Conservation (phyloP, 331 rosid species). For the Dryas integrifolia region DNA sequence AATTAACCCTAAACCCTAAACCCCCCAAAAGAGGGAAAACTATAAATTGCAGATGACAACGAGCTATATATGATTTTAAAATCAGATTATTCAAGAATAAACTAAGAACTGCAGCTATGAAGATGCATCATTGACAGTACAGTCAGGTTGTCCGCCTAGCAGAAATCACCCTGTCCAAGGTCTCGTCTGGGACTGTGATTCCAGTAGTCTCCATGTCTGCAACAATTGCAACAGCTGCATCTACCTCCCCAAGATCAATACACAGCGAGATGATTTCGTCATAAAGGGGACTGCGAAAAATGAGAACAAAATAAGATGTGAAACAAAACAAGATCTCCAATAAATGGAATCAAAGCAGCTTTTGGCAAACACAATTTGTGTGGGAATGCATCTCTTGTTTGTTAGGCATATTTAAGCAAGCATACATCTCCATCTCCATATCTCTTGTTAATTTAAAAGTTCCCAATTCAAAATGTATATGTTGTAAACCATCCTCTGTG, state of each 20-base stretch:
- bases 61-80: neutral
- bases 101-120: slow-evolving; percentile 16
- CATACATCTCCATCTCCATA: too few relatives aligned
- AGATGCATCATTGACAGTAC: slow-evolving; percentile 22
- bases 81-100: neutral
- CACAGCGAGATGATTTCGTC: slow-evolving; percentile 78
- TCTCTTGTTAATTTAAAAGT: too few relatives aligned
- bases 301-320: neutral
- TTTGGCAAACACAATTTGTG: neutral
- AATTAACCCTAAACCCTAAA: neutral
- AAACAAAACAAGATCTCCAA: neutral
- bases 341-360: neutral
- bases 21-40: too few relatives aligned
- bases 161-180: slow-evolving; percentile 79
- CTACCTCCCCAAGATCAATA: slow-evolving; percentile 82
- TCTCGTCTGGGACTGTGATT: slow-evolving; percentile 72
- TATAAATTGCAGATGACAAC: too few relatives aligned
- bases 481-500: neutral
- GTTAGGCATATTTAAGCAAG: too few relatives aligned
- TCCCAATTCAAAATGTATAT: neutral
- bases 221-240: slow-evolving; percentile 93
- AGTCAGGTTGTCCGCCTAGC: slow-evolving; percentile 48
- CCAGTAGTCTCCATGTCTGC: slow-evolving; percentile 86
- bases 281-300: slow-evolving; percentile 63
- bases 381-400: neutral